Conservation (phyloP, 2,329 filamentous ascomycete genomes). For the Colletotrichum sp. region DNA sequence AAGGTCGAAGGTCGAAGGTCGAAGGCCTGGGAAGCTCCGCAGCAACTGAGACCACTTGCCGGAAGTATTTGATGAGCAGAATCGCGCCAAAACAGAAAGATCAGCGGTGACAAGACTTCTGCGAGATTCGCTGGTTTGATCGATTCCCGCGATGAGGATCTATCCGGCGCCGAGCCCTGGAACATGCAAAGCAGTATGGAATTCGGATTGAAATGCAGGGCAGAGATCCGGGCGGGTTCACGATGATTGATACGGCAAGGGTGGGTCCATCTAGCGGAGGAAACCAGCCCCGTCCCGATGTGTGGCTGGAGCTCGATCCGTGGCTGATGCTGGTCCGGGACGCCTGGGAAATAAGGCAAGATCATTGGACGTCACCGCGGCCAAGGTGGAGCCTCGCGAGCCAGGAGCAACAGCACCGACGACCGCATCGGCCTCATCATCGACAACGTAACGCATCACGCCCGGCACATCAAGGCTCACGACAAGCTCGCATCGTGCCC, state of each 20-base stretch:
- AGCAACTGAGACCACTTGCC: background rate
- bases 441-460: background rate
- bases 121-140: background rate
- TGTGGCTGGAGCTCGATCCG: background rate
- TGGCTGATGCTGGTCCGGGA: background rate
- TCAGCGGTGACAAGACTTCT: background rate
- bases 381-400: slow-evolving; percentile 6
- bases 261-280: background rate
- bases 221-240: background rate
- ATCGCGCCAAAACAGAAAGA: background rate
- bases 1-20: background rate
- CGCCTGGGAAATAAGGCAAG: slow-evolving; percentile 10
- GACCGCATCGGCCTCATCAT: slow-evolving; percentile 7
- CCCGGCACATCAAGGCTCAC: background rate
- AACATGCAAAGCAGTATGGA: background rate
- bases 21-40: background rate
- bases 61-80: background rate
- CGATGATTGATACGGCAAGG: background rate
- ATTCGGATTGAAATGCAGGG: background rate
- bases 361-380: slow-evolving; percentile 17
- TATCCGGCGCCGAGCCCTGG: background rate
- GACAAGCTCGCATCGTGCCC: slow-evolving; percentile 10
- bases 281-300: background rate
- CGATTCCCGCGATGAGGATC: background rate
- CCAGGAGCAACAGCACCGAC: slow-evolving; percentile 1